These are phyloP conservation scores for Penicillium paradoxum DNA, from an alignment of 495 filamentous ascomycete genomes.

Conservation along the genomic window DNA sequence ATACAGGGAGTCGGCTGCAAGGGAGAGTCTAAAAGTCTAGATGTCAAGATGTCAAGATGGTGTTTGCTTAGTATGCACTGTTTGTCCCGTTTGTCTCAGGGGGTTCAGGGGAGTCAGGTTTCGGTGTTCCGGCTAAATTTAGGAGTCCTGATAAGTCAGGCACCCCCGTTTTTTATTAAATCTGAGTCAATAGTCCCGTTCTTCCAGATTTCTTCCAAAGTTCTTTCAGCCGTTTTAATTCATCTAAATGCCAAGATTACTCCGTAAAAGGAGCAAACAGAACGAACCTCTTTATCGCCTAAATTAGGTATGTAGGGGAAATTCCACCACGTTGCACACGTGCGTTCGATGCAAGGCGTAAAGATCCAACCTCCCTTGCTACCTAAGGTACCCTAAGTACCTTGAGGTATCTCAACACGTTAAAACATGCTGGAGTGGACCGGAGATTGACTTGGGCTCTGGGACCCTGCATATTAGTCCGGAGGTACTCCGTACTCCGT, in stretches of 20 bases:
- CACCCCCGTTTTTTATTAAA: neutral
- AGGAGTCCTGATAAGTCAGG: neutral
- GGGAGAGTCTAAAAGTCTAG: constrained; percentile 54
- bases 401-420: neutral
- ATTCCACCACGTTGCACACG: constrained; percentile 3
- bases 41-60: constrained; percentile 14
- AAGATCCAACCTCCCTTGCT: neutral
- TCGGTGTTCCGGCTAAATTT: neutral
- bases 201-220: neutral
- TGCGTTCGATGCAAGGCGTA: constrained; percentile 2
- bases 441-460: constrained; percentile 9
- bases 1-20: constrained; percentile 30
- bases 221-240: no score
- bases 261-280: neutral
- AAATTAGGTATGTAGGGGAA: no score
- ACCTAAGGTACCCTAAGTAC: neutral
- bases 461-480: no score
- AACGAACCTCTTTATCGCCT: neutral
- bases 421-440: neutral
- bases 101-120: neutral
- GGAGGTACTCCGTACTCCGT: no score
- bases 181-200: neutral
- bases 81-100: neutral
- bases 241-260: no score
- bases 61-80: constrained; percentile 1